Percentiles rank a stretch among this genome's conserved stretches.
Conservation (phyloP, 1,139 yeast species). For the Geotrichum bryndzae region DNA sequence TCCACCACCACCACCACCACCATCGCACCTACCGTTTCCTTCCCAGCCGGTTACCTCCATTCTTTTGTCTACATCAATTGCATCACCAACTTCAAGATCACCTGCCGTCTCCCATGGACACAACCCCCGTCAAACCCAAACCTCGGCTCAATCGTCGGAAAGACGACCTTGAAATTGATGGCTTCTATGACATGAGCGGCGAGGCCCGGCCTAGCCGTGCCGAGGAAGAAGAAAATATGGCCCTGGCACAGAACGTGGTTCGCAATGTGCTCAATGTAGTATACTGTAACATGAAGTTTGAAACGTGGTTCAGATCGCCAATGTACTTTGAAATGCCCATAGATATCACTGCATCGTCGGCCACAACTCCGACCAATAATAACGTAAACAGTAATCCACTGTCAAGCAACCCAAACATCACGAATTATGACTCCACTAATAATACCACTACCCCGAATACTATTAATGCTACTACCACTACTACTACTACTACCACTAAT, state of each 20-base stretch:
- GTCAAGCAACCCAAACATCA: conserved; percentile 17
- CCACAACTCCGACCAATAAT: conserved; percentile 17
- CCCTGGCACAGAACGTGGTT: conserved; percentile 9
- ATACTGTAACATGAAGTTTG: conserved; percentile 59
- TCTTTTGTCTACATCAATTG: not conserved
- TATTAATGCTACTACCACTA: not conserved
- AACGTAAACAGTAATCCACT: conserved; percentile 18
- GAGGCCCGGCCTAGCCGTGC: conserved; percentile 7
- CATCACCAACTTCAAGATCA: not conserved
- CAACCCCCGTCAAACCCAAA: not conserved
- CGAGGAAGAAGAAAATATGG: conserved; percentile 11
- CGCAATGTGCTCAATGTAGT: conserved; percentile 39
- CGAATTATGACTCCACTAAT: conserved; percentile 17
- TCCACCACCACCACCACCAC: not conserved
- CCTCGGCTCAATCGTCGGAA: not conserved
- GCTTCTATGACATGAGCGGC: conserved; percentile 7
- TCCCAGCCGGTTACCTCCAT: not conserved
- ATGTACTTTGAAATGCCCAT: conserved; percentile 51
- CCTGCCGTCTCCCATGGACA: not conserved
- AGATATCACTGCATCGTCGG: conserved; percentile 7
- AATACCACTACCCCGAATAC: not conserved
- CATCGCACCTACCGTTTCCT: not conserved
- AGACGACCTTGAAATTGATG: conserved; percentile 12
- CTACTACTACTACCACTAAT: too few relatives aligned
- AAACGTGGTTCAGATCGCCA: conserved; percentile 82